phyloP scores from a whole-genome alignment of 176 grass and related monocot genomes.

The Musa itinerans region DNA sequence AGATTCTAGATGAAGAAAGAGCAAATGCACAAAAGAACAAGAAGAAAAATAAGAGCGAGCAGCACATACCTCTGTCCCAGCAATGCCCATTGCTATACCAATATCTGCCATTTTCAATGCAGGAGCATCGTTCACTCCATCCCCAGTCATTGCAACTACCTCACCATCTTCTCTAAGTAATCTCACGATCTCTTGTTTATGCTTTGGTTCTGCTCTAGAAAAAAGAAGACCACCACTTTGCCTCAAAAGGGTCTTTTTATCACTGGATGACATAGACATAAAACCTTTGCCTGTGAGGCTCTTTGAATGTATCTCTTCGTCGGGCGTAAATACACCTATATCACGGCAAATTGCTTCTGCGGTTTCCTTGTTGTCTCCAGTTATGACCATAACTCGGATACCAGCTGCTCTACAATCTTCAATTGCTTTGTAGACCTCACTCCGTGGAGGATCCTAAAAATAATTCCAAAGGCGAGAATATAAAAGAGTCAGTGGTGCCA shows the following conservation, averaged over 20 bases:
- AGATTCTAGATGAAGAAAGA: conserved; percentile 1
- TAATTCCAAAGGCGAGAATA: not conserved
- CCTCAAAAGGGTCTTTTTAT: conserved; percentile 64
- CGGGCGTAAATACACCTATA: conserved; percentile 71
- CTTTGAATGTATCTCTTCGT: conserved; percentile 67
- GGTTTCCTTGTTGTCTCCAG: conserved; percentile 98
- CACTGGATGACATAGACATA: conserved; percentile 39
- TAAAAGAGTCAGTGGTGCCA: not conserved
- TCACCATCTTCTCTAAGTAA: conserved; percentile 95
- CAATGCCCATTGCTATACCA: conserved; percentile 95
- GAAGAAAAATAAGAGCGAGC: not conserved
- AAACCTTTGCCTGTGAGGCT: conserved; percentile 84
- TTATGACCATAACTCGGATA: conserved; percentile 97
- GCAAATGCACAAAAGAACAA: not conserved
- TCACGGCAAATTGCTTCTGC: conserved; percentile 95
- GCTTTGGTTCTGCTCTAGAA: conserved; percentile 89
- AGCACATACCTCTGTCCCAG: conserved; percentile 71
- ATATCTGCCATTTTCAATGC: conserved; percentile 94
- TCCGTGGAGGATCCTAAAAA: conserved; percentile 80
- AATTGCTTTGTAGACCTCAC: conserved; percentile 87
- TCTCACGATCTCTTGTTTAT: conserved; percentile 97
- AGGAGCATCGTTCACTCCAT: conserved; percentile 97
- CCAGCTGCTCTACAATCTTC: conserved; percentile 94
- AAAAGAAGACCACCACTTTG: conserved; percentile 76
- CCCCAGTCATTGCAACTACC: conserved; percentile 97